Conservation (phyloP, 805 yeast species). For the Suhomyces tanzawaensis region DNA sequence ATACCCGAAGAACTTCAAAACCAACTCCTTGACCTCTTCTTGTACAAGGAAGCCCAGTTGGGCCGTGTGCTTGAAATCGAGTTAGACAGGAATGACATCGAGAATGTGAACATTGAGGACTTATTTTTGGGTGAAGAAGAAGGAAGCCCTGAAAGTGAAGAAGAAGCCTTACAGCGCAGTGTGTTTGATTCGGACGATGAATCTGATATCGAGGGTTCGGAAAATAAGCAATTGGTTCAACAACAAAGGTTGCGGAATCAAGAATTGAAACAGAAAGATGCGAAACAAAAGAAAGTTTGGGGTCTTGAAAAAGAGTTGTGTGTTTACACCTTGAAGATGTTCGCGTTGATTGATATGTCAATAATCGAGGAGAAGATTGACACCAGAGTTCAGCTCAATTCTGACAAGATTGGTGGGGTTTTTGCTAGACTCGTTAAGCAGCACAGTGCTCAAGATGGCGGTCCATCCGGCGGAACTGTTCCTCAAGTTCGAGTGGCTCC, state of each 20-base stretch:
- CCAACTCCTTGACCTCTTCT: constrained; percentile 41
- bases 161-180: constrained; percentile 8
- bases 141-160: background rate
- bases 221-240: constrained; percentile 7
- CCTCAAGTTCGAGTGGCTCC: no score
- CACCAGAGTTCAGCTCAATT: constrained; percentile 38
- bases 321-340: constrained; percentile 39
- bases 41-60: constrained; percentile 47
- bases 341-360: constrained; percentile 31
- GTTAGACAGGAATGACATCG: constrained; percentile 52
- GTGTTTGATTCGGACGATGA: constrained; percentile 6
- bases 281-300: constrained; percentile 24
- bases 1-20: constrained; percentile 29
- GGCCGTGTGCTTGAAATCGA: constrained; percentile 36
- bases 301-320: constrained; percentile 40
- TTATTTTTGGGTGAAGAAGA: constrained; percentile 8
- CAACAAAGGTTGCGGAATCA: background rate
- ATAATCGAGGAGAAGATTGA: constrained; percentile 25
- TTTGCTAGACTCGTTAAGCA: constrained; percentile 23
- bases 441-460: constrained; percentile 15
- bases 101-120: constrained; percentile 44
- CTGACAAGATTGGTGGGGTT: constrained; percentile 31
- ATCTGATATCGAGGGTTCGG: background rate
- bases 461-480: no score
- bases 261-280: constrained; percentile 3